A percentile compares a stretch with the other conserved stretches of the same genome.
These are phyloP conservation scores for Ophiocytium majus DNA, from an alignment of 352 stramenopile genomes.

Conservation along the genomic window DNA sequence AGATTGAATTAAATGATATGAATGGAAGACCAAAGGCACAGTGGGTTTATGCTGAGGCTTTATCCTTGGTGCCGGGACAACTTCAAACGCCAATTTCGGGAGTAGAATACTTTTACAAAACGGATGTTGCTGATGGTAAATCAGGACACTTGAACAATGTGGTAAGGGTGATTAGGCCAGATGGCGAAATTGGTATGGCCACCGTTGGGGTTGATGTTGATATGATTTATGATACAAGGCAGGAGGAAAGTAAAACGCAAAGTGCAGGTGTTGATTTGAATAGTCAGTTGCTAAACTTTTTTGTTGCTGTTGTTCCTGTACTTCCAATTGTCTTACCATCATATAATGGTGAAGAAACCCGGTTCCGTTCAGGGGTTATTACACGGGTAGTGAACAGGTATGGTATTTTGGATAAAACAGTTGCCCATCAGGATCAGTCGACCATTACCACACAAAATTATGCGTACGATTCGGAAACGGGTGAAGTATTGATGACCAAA, in stretches of 20 bases:
- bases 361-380: neutral
- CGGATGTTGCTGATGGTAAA: no score
- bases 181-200: no score
- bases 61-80: no score
- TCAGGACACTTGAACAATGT: no score
- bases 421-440: neutral
- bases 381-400: neutral
- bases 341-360: neutral
- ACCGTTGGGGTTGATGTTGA: no score
- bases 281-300: neutral
- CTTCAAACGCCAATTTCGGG: no score
- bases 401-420: slow-evolving; percentile 1
- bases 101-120: no score
- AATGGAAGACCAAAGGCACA: neutral
- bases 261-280: neutral
- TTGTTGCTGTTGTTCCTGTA: neutral
- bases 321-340: neutral
- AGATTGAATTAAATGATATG: slow-evolving; percentile 11
- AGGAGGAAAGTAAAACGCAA: no score
- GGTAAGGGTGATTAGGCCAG: no score
- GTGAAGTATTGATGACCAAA: neutral
- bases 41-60: no score
- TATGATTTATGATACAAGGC: no score
- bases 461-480: neutral
- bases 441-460: slow-evolving; percentile 6